These are phyloP conservation scores for Didymosphaeria variabile DNA, from an alignment of 2,329 filamentous ascomycete species.

Conservation along the genomic window DNA sequence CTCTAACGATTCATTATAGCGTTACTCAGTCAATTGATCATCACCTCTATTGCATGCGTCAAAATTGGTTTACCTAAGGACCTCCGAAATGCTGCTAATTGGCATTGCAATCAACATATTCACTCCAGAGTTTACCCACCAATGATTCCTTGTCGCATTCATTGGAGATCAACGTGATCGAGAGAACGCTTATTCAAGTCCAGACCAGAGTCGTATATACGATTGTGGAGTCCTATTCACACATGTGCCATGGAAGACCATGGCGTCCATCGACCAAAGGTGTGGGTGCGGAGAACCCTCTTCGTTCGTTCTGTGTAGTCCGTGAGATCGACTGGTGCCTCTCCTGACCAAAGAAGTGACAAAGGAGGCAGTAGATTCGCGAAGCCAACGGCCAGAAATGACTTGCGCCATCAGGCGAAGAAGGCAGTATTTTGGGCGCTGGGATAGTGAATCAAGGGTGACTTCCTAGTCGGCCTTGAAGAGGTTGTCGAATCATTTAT, in stretches of 20 bases:
- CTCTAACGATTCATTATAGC: neutral
- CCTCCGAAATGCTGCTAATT: neutral
- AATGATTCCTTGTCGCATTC: neutral
- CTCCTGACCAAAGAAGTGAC: too few relatives aligned
- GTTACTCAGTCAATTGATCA: neutral
- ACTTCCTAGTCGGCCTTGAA: neutral
- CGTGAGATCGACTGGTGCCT: too few relatives aligned
- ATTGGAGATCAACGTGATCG: neutral
- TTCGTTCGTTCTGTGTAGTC: too few relatives aligned
- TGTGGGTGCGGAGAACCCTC: too few relatives aligned
- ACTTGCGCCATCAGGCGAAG: neutral
- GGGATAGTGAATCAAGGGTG: neutral
- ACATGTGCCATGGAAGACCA: too few relatives aligned
- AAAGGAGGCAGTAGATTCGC: too few relatives aligned
- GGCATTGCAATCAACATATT: neutral
- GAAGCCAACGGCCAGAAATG: too few relatives aligned
- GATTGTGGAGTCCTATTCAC: neutral
- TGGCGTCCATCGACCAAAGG: too few relatives aligned
- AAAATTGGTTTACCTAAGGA: neutral
- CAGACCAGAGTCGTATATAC: neutral
- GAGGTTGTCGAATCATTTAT: neutral
- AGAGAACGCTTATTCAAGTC: neutral
- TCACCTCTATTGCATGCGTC: neutral
- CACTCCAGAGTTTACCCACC: neutral
- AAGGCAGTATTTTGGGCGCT: neutral